phyloP scores from a whole-genome alignment of 805 yeast genomes.

The Pichia pseudocactophila region DNA sequence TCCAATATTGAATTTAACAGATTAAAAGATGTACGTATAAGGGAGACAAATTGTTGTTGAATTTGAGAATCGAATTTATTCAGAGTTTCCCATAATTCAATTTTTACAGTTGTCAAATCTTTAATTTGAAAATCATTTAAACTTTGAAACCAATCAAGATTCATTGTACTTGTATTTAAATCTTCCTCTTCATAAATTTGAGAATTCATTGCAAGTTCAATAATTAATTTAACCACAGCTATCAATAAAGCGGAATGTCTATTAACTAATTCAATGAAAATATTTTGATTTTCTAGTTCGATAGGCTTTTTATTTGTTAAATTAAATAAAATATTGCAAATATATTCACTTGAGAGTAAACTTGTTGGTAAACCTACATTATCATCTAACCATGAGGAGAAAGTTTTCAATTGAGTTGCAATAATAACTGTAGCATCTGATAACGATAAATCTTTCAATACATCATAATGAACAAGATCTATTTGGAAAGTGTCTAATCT shows the following conservation, averaged over 20 bases:
- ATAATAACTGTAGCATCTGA: constrained; percentile 45
- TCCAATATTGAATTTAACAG: constrained; percentile 2
- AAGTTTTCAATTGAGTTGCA: constrained; percentile 37
- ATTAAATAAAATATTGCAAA: constrained; percentile 19
- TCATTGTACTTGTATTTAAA: constrained; percentile 55
- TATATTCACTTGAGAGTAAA: constrained; percentile 64
- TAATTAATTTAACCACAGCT: constrained; percentile 41
- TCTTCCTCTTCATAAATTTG: constrained; percentile 72
- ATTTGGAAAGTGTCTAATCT: constrained; percentile 73
- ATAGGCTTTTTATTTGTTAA: constrained; percentile 1
- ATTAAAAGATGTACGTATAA: constrained; percentile 6
- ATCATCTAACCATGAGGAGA: constrained; percentile 70
- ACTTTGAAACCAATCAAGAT: constrained; percentile 32
- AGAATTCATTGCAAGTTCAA: constrained; percentile 42
- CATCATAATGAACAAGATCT: constrained; percentile 36
- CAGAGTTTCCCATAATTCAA: constrained; percentile 3
- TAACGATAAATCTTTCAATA: constrained; percentile 26
- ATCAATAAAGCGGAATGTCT: constrained; percentile 45
- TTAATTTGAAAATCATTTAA: constrained; percentile 9
- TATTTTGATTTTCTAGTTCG: neutral
- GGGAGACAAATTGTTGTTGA: neutral
- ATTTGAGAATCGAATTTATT: too few species aligned
- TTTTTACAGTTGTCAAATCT: neutral
- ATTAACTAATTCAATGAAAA: constrained; percentile 30
- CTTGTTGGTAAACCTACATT: constrained; percentile 62